Base-by-base conservation (phyloP, 1,284 basidiomycete genomes). In the Pholiota adiposa region DNA sequence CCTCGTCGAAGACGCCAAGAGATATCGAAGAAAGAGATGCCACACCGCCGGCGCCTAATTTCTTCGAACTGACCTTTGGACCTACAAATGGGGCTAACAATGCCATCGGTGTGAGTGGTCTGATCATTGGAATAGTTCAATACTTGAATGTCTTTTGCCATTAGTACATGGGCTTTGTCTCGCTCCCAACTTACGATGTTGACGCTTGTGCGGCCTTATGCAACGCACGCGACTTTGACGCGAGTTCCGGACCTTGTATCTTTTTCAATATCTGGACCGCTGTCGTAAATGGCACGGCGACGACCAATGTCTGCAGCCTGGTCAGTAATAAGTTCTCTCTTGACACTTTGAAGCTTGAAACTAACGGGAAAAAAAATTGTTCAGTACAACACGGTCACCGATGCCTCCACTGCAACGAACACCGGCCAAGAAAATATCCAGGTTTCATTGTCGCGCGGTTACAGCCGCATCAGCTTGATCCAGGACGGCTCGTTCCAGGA, bases 211-310 rank as follows among this genome's bases (percentile, higher is more conserved):
- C 72, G 5, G 29, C 56, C 9, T 58, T 65, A 36, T 74, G 71
- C 56, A 71, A 69, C 43, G 58, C 52, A n/a, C 70, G 70, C 11
- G 69, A 60, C 6, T 64, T 60, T 3, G 71, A 75, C 60, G 57
- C 55, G 12, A 38, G 36, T 2, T 65, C 67, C 8, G 70, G 71
- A 23, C 60, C 57, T 3, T 71, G 71, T 63, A 55, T 63, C 16
- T 73, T 59, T 57, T 67, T 70, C 67, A 70, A 70, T 51, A 71
- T 72, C 31, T 72, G 71, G 70, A 57, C 67, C 27, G 67, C 70
- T 7, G 62, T 69, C 9, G 62, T 71, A 27, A 59, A 65, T 18
- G 70, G 67, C 11, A 51, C 59, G 23, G 63, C 69, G 2, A 64
- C 65, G 3, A 64, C 68, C 1, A 64, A 66, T 38, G 70, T 69